These are phyloP conservation scores for Penicillium dipodomyicola DNA, from an alignment of 495 filamentous ascomycete genomes.

Conservation along the genomic window DNA sequence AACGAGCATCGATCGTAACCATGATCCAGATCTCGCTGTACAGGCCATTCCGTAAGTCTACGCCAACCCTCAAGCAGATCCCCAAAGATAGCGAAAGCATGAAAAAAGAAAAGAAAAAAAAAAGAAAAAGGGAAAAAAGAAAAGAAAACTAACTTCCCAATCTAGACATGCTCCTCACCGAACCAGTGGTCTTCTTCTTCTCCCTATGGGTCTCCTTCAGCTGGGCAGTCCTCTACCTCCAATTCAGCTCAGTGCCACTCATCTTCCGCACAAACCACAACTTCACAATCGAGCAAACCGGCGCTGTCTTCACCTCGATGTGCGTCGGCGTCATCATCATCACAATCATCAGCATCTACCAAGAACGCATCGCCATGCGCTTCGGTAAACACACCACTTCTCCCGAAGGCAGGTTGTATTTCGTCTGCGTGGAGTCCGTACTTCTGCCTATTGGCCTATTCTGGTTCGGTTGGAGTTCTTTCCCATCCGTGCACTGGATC, in stretches of 20 bases:
- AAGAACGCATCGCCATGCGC: constrained; percentile 53
- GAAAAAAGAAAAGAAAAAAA: neutral
- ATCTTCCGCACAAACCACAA: constrained; percentile 69
- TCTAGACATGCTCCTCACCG: constrained; percentile 73
- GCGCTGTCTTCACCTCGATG: constrained; percentile 74
- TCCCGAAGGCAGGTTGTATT: constrained; percentile 80
- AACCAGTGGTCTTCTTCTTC: constrained; percentile 94
- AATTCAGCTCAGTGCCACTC: constrained; percentile 73
- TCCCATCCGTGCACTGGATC: constrained; percentile 69
- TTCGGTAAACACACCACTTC: constrained; percentile 49
- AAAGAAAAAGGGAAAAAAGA: neutral
- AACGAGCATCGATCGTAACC: constrained; percentile 62
- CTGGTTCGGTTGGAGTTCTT: constrained; percentile 77
- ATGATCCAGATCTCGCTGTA: constrained; percentile 74
- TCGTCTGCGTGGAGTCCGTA: constrained; percentile 69
- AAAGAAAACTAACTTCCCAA: neutral
- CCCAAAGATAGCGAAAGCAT: neutral
- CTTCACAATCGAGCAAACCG: constrained; percentile 65
- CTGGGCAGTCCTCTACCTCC: constrained; percentile 88
- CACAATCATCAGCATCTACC: constrained; percentile 72
- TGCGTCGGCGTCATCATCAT: constrained; percentile 64
- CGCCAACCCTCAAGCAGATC: neutral
- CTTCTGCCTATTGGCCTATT: constrained; percentile 75
- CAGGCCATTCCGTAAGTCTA: constrained; percentile 66
- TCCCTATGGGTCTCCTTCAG: constrained; percentile 86